Conservation (phyloP, 306 rosid genomes). For the Cicer chorassanicum region DNA sequence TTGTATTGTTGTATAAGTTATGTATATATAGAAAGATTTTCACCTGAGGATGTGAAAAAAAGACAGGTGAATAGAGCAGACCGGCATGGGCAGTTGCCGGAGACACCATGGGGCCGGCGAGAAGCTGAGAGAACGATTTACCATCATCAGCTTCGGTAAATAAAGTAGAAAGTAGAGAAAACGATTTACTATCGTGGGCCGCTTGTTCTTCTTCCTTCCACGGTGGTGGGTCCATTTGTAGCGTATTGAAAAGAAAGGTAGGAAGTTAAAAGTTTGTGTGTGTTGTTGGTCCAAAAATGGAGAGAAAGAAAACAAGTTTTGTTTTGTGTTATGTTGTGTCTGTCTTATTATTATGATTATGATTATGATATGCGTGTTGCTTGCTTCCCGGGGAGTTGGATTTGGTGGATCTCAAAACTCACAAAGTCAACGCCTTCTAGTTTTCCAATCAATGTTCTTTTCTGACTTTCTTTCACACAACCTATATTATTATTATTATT, state of each 20-base stretch:
- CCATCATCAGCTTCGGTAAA: constrained; percentile 62
- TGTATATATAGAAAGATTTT: background rate
- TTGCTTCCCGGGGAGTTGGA: background rate
- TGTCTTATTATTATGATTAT: background rate
- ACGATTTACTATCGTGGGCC: no score
- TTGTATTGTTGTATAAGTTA: no score
- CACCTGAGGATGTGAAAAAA: constrained; percentile 76
- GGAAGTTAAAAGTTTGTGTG: background rate
- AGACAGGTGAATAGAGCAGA: constrained; percentile 52
- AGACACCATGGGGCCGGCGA: constrained; percentile 77
- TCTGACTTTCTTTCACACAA: background rate
- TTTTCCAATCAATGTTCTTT: background rate
- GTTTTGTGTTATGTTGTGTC: background rate
- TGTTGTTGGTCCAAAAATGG: background rate
- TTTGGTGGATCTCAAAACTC: constrained; percentile 14
- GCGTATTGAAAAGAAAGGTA: constrained; percentile 23
- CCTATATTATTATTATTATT: no score
- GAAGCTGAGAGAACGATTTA: constrained; percentile 85
- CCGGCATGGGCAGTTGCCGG: constrained; percentile 51
- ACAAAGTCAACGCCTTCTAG: constrained; percentile 6
- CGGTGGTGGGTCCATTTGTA: constrained; percentile 47
- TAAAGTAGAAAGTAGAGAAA: constrained; percentile 66
- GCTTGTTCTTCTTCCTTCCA: constrained; percentile 33
- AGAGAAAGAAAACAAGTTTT: background rate
- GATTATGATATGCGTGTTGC: constrained; percentile 8